Evolutionary conservation across 805 yeast genomes (phyloP).

Genomic region (Cyberlindnera misumaiensis): DNA sequence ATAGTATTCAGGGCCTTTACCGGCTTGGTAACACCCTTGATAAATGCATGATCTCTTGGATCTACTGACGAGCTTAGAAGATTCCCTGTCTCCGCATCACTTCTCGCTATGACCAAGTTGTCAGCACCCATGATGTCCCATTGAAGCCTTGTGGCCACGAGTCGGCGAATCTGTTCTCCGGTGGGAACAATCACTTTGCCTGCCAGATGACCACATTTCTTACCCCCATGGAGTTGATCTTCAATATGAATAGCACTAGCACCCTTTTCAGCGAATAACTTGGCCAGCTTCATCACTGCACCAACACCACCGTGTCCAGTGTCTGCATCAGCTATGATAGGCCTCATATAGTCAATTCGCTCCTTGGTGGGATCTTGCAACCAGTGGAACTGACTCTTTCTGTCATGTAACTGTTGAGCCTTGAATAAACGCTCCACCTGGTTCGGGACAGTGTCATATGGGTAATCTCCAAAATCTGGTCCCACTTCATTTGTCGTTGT

Average conservation of each 20-base stretch:
- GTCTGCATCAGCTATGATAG: constrained; percentile 62
- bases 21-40: constrained; percentile 38
- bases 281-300: constrained; percentile 58
- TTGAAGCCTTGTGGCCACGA: constrained; percentile 53
- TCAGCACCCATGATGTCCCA: constrained; percentile 60
- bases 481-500: constrained; percentile 58
- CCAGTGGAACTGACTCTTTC: constrained; percentile 39
- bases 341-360: constrained; percentile 45
- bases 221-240: constrained; percentile 60
- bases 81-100: constrained; percentile 51
- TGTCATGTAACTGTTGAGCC: constrained; percentile 53
- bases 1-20: constrained; percentile 39
- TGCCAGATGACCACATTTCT: constrained; percentile 57
- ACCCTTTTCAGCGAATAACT: constrained; percentile 58
- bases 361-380: constrained; percentile 13
- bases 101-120: constrained; percentile 52
- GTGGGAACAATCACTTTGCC: constrained; percentile 60
- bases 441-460: constrained; percentile 64
- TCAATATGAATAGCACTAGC: constrained; percentile 63
- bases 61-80: constrained; percentile 46
- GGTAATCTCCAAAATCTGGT: constrained; percentile 65
- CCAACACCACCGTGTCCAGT: constrained; percentile 62
- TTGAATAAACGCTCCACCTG: constrained; percentile 54
- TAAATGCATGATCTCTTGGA: constrained; percentile 49
- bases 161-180: constrained; percentile 45